A percentile compares a stretch with the other conserved stretches of the same genome.
phyloP scores from a whole-genome alignment of 495 filamentous ascomycete genomes.

The Hamigera avellanea region DNA sequence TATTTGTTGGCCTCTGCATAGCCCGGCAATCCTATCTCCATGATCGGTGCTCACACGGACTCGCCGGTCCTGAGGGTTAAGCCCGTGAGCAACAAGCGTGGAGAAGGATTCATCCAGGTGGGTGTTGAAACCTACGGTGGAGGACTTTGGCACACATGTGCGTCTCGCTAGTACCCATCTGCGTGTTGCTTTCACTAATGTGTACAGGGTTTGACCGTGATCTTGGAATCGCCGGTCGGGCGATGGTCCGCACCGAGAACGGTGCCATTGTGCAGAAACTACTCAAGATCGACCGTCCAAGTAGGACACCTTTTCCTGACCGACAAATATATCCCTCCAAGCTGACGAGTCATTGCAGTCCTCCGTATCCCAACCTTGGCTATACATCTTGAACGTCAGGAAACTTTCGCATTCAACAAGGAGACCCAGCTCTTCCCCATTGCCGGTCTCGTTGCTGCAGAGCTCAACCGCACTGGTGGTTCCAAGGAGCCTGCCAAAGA shows the following conservation, averaged over 20 bases:
- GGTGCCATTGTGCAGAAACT: slow-evolving; percentile 75
- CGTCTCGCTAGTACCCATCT: slow-evolving; percentile 2
- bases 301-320: slow-evolving; percentile 20
- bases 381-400: slow-evolving; percentile 80
- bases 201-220: slow-evolving; percentile 82
- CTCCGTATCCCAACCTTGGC: slow-evolving; percentile 85
- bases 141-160: slow-evolving; percentile 59
- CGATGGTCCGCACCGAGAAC: slow-evolving; percentile 61
- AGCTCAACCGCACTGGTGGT: slow-evolving; percentile 63
- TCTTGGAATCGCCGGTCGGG: slow-evolving; percentile 79
- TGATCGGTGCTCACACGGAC: slow-evolving; percentile 96
- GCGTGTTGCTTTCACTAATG: neutral
- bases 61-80: slow-evolving; percentile 86
- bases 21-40: slow-evolving; percentile 85
- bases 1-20: slow-evolving; percentile 7
- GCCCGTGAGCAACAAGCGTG: slow-evolving; percentile 79
- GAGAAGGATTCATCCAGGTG: slow-evolving; percentile 85
- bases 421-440: slow-evolving; percentile 94
- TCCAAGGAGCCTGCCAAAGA: slow-evolving; percentile 21
- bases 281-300: slow-evolving; percentile 81
- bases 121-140: slow-evolving; percentile 96
- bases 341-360: slow-evolving; percentile 28
- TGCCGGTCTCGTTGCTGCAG: slow-evolving; percentile 71
- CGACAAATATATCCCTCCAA: too few species aligned
- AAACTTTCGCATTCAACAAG: slow-evolving; percentile 87